Base-by-base conservation (phyloP, 1,284 basidiomycete species). In the Vanrija humicola region DNA sequence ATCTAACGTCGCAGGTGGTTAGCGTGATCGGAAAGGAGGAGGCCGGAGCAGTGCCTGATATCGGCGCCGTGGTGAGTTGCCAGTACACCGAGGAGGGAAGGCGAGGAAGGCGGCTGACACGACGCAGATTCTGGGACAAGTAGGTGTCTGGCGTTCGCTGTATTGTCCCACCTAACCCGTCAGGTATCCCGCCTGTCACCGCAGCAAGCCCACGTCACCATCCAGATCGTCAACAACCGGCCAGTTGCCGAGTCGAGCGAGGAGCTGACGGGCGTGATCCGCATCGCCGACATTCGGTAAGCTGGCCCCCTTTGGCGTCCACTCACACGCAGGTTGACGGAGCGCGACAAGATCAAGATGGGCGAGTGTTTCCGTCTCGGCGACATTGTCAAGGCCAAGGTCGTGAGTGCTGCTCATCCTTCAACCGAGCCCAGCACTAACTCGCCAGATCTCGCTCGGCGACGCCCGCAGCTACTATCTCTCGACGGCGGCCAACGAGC, bases 281-380 rank as follows among this genome's bases (percentile, higher is more conserved):
- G 95, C 34, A 81, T 84, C 5, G 90, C 95, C 74, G 96, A 98
- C 75, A 86, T 96, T n/a, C 78, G 92, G 66, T 73, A 55, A 52
- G 74, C 43, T 47, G 9, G 15, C 6, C 8, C 8, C 5, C 7
- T 4, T 5, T 16, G 12, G 9, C 6, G 3, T 10, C 5, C 42
- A 55, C 50, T 55, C 9, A 65, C 46, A 12, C 1, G 56, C 42
- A 70, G 78, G 46, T 86, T 87, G 26, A 94, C 91, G 1, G 92
- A 96, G 70, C 90, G 90, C 67, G 91, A 95, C 78, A 89, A 87
- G 72, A 83, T 97, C 57, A 94, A 90, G 76, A 89, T 98, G 63
- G 86, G 85, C 34, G 90, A 96, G 64, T 97, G 92, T 70, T 98
- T 98, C 78, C 83, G 96, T 42, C 89, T 94, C 0, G 94, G 96